phyloP scores from a whole-genome alignment of 371 early-diverging fungal genomes.

The Mortierella sp. region DNA sequence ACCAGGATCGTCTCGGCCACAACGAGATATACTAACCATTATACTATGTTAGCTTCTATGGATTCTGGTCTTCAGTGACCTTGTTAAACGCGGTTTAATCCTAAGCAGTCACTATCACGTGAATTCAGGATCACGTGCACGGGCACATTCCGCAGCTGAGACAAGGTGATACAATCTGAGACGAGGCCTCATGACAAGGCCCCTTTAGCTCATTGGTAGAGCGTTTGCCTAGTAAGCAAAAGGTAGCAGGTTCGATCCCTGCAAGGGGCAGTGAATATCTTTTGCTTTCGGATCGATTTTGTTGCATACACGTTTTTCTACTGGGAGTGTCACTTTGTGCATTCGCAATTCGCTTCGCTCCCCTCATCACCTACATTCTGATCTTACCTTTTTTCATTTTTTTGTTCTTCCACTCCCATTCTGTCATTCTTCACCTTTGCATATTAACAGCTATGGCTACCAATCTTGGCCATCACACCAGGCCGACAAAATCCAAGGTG shows the following conservation, averaged over 20 bases:
- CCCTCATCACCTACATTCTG: no score
- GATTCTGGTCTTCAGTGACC: no score
- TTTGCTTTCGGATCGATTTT: background rate
- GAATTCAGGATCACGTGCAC: no score
- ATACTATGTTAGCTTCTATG: conserved; percentile 3
- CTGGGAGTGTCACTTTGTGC: background rate
- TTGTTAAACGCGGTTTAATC: no score
- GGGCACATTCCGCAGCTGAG: no score
- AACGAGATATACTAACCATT: conserved; percentile 11
- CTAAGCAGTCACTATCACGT: no score
- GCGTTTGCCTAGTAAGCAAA: conserved; percentile 8
- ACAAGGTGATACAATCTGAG: no score
- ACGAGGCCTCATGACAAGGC: background rate
- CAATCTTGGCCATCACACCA: conserved; percentile 45
- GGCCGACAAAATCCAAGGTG: conserved; percentile 51
- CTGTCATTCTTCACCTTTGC: background rate
- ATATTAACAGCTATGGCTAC: conserved; percentile 22
- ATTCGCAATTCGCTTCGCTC: no score
- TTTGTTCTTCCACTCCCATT: background rate
- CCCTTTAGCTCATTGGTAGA: conserved; percentile 5
- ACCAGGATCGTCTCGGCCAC: conserved; percentile 11
- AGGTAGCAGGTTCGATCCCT: conserved; percentile 8
- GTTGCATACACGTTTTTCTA: no score
- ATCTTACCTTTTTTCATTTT: background rate
- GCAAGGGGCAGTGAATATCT: background rate